Percentiles rank a stretch among this genome's conserved stretches.
phyloP scores from a whole-genome alignment of 257 asterid genomes.

The Rauvolfia tetraphylla region DNA sequence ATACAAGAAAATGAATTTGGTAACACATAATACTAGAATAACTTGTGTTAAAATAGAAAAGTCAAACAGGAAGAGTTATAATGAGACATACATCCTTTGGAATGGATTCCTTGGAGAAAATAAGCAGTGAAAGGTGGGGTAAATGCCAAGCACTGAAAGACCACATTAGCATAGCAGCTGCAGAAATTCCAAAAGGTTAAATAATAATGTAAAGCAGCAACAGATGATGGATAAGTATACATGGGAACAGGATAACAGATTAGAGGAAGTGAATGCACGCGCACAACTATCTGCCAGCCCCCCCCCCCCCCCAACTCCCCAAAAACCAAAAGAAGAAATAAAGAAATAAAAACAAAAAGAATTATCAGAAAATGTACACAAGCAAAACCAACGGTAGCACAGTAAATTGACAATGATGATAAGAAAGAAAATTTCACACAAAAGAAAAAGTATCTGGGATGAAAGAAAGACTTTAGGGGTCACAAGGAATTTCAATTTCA shows the following conservation, averaged over 20 bases:
- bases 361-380: neutral
- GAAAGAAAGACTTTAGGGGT: neutral
- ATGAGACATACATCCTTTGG: constrained; percentile 51
- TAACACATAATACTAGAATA: constrained; percentile 4
- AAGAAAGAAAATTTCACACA: neutral
- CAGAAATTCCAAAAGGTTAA: constrained; percentile 24
- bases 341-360: neutral
- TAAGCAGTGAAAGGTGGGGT: constrained; percentile 90
- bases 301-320: neutral
- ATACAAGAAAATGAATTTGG: constrained; percentile 15
- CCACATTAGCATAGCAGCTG: constrained; percentile 90
- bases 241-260: neutral
- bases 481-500: neutral
- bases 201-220: neutral
- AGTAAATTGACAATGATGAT: neutral
- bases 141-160: constrained; percentile 75
- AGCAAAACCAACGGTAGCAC: neutral
- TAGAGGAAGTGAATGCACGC: neutral
- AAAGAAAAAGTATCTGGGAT: neutral
- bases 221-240: neutral
- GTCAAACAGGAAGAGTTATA: neutral
- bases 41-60: neutral
- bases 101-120: constrained; percentile 73
- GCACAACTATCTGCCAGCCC: too few relatives aligned
- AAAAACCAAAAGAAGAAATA: too few relatives aligned